A percentile compares a stretch with the other conserved stretches of the same genome.
Conservation (phyloP, 2,329 filamentous ascomycete species). For the Stagonosporopsis vannaccii region DNA sequence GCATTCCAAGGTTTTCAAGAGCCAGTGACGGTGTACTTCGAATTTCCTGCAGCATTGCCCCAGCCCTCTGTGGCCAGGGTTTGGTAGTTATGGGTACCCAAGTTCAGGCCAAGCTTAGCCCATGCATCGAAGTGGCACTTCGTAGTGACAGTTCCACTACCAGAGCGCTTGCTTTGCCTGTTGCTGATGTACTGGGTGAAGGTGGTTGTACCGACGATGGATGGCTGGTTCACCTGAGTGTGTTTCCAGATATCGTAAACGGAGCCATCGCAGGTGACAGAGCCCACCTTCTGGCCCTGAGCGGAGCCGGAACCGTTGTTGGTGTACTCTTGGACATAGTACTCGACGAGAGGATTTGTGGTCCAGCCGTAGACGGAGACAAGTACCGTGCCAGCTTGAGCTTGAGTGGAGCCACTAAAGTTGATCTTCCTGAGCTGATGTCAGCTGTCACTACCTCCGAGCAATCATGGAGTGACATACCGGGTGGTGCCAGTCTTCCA, state of each 20-base stretch:
- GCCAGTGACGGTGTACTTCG: conserved; percentile 35
- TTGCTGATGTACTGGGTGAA: conserved; percentile 60
- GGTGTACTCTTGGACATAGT: conserved; percentile 60
- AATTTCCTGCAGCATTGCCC: conserved; percentile 39
- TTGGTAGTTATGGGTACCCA: conserved; percentile 41
- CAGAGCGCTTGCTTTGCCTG: conserved; percentile 34
- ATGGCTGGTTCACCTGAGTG: conserved; percentile 52
- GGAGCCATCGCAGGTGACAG: conserved; percentile 39
- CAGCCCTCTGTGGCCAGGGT: conserved; percentile 40
- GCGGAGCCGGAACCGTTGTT: conserved; percentile 51
- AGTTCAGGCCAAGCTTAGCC: conserved; percentile 34
- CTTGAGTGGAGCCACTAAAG: conserved; percentile 36
- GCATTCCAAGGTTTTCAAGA: conserved; percentile 7
- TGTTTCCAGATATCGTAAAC: conserved; percentile 44
- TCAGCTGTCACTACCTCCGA: too few relatives aligned
- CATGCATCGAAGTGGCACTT: conserved; percentile 43
- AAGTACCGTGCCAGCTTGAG: conserved; percentile 35
- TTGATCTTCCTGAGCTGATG: conserved; percentile 30
- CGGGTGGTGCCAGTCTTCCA: conserved; percentile 41
- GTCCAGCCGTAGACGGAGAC: conserved; percentile 64
- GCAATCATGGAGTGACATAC: conserved; percentile 12
- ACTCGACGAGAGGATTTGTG: conserved; percentile 56
- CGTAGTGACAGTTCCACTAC: conserved; percentile 41
- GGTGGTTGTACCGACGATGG: conserved; percentile 57
- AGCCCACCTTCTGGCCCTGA: conserved; percentile 37